Evolutionary conservation across 306 rosid genomes (phyloP).

Genomic region (Dryas octopetala): DNA sequence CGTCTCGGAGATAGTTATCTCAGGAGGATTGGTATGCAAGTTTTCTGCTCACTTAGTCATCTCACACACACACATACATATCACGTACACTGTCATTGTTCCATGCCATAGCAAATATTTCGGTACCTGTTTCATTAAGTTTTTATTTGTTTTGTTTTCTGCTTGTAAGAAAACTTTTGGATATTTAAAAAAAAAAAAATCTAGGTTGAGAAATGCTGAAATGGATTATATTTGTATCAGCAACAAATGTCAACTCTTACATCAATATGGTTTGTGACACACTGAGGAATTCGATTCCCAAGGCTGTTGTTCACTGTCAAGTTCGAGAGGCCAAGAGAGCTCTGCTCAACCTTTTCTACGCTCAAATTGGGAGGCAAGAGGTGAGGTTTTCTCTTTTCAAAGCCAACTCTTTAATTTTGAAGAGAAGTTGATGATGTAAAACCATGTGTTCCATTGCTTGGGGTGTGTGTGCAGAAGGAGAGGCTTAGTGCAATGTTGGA

Average conservation of each 20-base stretch:
- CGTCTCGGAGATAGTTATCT: constrained; percentile 68
- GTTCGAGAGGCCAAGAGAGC: constrained; percentile 99
- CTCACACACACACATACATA: background rate
- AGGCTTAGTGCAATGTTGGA: constrained; percentile 87
- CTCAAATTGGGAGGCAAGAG: constrained; percentile 88
- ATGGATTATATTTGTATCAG: constrained; percentile 48
- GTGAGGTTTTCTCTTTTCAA: constrained; percentile 42
- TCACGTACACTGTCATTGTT: background rate
- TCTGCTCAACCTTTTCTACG: constrained; percentile 70
- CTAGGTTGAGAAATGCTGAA: background rate
- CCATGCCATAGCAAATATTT: background rate
- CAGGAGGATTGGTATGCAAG: constrained; percentile 73
- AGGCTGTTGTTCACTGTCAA: constrained; percentile 98
- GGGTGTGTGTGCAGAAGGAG: constrained; percentile 66
- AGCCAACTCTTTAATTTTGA: background rate
- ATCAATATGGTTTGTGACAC: constrained; percentile 87
- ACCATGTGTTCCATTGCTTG: constrained; percentile 2
- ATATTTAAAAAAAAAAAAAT: no score
- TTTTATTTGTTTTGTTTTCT: background rate
- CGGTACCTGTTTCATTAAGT: background rate
- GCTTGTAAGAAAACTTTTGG: no score
- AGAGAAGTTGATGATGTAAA: background rate
- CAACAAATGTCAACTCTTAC: constrained; percentile 83
- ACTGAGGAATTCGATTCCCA: constrained; percentile 81
- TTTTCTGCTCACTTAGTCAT: constrained; percentile 22